Base-by-base conservation (phyloP, 768 basidiomycete genomes). In the Phylloporus sp. region DNA sequence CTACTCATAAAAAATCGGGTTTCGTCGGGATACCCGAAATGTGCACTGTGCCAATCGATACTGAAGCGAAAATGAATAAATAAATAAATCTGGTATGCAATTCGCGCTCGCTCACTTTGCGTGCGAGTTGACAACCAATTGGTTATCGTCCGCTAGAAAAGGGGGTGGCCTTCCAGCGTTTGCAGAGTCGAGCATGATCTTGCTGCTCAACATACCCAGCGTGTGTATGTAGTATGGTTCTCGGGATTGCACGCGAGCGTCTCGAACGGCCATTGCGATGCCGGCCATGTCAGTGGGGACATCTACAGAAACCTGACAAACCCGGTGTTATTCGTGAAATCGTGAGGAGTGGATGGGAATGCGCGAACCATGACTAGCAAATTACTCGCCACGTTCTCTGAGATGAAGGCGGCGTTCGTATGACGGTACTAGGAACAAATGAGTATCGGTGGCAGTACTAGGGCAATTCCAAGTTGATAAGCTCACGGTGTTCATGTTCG, bases 401-500 rank as follows among this genome's bases (percentile, higher is more conserved):
- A 36, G 20, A 56, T 26, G 36, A 50, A 59, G 2, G 50, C n/a
- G n/a, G 24, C 5, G 60, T 48, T 1, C 28, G 17, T 3, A 49
- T 11, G 33, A 11, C 62, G 57, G 37, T 44, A 62, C 58, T 64
- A 17, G 22, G 38, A 39, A 22, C 20, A 18, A 2, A 10, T 35
- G 15, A 48, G 31, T 14, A 6, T 18, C 10, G 11, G 11, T 28
- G 27, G 13, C 7, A 8, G 13, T 28, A 8, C 13, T 9, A 13
- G 27, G 4, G n/a, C 20, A 18, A n/a, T 3, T 5, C 11, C 33
- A 13, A 17, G 4, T 18, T 1, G 23, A 20, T 15, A 11, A 6
- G 48, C 57, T 53, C 29, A 67, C 67, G 29, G 56, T 67, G 9
- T 48, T 46, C 2, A 44, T 51, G 33, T 61, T 65, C 3, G 57